Evolutionary conservation across 2,329 filamentous ascomycete species (phyloP).

Genomic region (Penicillium sp.): DNA sequence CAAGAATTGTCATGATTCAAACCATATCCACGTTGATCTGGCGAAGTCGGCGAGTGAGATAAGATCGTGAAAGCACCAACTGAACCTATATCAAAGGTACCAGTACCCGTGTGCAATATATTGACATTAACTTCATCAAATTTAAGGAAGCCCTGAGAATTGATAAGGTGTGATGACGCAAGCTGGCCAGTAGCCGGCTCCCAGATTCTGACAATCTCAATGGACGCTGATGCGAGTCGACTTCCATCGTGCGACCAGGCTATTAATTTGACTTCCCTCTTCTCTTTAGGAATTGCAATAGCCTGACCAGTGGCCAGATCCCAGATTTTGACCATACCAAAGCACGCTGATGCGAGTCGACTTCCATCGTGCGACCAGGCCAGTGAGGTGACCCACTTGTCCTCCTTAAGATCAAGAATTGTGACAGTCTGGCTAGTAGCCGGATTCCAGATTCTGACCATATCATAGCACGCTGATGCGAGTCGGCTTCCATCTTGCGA

Average conservation of each 20-base stretch:
- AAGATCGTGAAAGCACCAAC: not conserved
- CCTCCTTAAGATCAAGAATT: no score
- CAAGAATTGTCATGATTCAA: slow-evolving; percentile 1
- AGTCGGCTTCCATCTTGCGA: slow-evolving; percentile 6
- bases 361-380: no score
- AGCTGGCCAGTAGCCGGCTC: no score
- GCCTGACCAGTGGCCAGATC: not conserved
- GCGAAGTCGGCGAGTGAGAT: not conserved
- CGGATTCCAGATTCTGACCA: not conserved
- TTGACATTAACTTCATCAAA: not conserved
- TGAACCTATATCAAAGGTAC: not conserved
- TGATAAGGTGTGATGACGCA: slow-evolving; percentile 12
- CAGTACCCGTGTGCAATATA: slow-evolving; percentile 1
- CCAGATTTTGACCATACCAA: slow-evolving; percentile 10
- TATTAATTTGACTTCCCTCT: slow-evolving; percentile 4
- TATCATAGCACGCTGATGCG: not conserved
- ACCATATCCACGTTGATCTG: not conserved
- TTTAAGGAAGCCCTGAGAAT: not conserved
- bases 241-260: slow-evolving; percentile 7
- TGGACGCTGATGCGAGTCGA: slow-evolving; percentile 1
- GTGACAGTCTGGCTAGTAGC: no score
- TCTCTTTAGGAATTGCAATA: no score
- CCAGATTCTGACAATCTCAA: no score
- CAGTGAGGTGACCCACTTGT: no score
- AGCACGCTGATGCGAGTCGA: no score